A percentile compares a stretch with the other conserved stretches of the same genome.
Conservation (phyloP, 2,329 filamentous ascomycete species). For the Diaporthe sp. region DNA sequence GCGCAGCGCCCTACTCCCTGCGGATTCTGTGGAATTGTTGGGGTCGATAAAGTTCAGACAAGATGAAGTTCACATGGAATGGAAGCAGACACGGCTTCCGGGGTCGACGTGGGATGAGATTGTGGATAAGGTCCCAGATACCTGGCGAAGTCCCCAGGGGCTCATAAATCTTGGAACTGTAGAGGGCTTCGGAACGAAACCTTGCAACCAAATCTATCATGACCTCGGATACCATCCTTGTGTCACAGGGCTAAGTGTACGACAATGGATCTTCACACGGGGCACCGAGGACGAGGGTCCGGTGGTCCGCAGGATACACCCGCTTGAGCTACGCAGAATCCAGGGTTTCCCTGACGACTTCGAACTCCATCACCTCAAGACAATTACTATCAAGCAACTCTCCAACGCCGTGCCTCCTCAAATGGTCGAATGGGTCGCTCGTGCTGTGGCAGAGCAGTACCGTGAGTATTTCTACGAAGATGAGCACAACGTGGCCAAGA, state of each 20-base stretch:
- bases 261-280: background rate
- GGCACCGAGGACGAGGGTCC: background rate
- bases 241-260: background rate
- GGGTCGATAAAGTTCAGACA: background rate
- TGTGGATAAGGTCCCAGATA: background rate
- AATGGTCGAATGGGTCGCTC: background rate
- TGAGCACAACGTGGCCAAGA: background rate
- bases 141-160: background rate
- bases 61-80: background rate
- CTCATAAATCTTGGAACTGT: background rate
- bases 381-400: fast-evolving
- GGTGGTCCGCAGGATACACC: background rate
- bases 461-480: background rate
- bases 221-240: background rate
- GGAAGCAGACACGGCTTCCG: fast-evolving
- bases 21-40: background rate
- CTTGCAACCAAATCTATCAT: background rate
- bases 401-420: background rate
- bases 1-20: background rate
- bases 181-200: fast-evolving
- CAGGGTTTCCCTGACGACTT: background rate
- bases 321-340: background rate
- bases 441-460: background rate
- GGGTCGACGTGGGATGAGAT: background rate
- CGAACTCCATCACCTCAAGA: background rate